phyloP scores from a whole-genome alignment of 2,329 filamentous ascomycete species.

The Diaporthe helianthi region DNA sequence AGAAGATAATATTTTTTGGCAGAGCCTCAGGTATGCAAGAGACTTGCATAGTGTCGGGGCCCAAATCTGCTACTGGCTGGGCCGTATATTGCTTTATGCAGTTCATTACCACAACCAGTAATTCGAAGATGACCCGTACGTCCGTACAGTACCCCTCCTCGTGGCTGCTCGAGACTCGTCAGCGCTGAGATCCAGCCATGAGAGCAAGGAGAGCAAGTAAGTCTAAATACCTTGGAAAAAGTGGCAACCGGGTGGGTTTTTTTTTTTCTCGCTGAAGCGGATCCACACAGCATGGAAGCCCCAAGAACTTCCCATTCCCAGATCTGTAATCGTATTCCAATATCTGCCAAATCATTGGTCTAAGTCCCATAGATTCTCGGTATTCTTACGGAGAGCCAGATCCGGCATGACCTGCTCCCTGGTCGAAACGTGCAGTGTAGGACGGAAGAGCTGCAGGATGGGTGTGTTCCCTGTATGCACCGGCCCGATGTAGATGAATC shows the following conservation, averaged over 20 bases:
- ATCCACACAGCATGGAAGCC: background rate
- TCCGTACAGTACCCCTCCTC: background rate
- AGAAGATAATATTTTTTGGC: background rate
- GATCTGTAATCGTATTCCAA: slow-evolving; percentile 14
- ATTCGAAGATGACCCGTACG: background rate
- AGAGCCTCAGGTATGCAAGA: background rate
- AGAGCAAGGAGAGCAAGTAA: slow-evolving; percentile 3
- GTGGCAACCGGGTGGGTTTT: slow-evolving; percentile 18
- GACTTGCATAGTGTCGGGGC: background rate
- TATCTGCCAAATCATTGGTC: slow-evolving; percentile 17
- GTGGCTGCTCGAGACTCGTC: slow-evolving; percentile 7
- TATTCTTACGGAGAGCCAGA: slow-evolving; percentile 19
- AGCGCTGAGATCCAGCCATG: background rate
- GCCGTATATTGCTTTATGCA: background rate
- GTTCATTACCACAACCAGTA: background rate
- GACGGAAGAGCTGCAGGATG: slow-evolving; percentile 34
- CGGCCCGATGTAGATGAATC: slow-evolving; percentile 16
- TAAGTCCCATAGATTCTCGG: slow-evolving; percentile 18
- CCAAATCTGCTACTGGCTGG: background rate
- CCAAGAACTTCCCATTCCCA: slow-evolving; percentile 12
- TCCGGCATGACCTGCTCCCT: background rate
- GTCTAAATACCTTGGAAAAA: slow-evolving; percentile 21
- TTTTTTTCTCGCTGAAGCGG: background rate
- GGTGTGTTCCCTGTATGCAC: slow-evolving; percentile 9
- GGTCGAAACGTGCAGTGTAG: background rate